Evolutionary conservation across 75 land plant species (phyloP).

Genomic region (Larix kaempferi): DNA sequence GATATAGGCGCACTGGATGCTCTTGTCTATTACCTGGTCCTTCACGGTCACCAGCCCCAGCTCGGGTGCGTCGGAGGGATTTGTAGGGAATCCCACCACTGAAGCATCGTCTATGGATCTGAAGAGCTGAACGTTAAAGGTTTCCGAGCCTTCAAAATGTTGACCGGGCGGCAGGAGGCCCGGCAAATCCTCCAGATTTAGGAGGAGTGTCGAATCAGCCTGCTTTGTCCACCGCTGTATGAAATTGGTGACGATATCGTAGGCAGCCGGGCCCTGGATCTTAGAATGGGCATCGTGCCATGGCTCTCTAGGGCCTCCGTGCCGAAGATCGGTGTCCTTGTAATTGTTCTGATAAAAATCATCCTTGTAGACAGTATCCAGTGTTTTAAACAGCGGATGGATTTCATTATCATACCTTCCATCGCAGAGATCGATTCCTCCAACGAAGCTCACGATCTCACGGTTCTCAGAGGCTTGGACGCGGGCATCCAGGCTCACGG

Average conservation of each 20-base stretch:
- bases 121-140: slow-evolving; percentile 55
- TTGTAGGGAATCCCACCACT: slow-evolving; percentile 33
- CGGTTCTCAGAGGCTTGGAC: slow-evolving; percentile 7
- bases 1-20: slow-evolving; percentile 48
- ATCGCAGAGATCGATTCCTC: slow-evolving; percentile 81
- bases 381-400: slow-evolving; percentile 64
- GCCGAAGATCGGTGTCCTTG: slow-evolving; percentile 43
- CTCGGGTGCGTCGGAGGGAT: slow-evolving; percentile 7
- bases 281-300: slow-evolving; percentile 84
- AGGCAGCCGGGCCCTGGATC: slow-evolving; percentile 63
- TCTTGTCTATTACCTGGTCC: slow-evolving; percentile 30
- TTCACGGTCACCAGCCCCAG: slow-evolving; percentile 41
- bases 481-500: slow-evolving; percentile 27
- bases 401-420: slow-evolving; percentile 79
- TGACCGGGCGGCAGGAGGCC: slow-evolving; percentile 12
- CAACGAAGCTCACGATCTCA: slow-evolving; percentile 60
- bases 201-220: slow-evolving; percentile 30
- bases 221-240: slow-evolving; percentile 79
- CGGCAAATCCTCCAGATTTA: slow-evolving; percentile 9
- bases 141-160: slow-evolving; percentile 11
- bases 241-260: slow-evolving; percentile 65
- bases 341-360: slow-evolving; percentile 74
- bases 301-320: slow-evolving; percentile 88
- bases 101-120: slow-evolving; percentile 53
- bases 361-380: slow-evolving; percentile 33